Conservation (phyloP, 164 flowering plant genomes). For the Nelumbo lutea region DNA sequence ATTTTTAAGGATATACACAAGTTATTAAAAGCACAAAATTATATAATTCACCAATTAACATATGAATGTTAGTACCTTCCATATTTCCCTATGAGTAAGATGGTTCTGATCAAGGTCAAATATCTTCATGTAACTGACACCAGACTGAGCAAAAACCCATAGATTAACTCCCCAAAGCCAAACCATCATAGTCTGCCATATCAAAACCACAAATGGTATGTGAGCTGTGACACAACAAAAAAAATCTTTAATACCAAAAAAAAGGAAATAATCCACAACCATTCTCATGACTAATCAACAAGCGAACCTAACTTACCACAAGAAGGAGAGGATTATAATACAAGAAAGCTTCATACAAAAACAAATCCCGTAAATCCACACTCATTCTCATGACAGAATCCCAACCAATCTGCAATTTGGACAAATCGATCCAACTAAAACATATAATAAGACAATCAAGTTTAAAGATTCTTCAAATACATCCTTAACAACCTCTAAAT, state of each 20-base stretch:
- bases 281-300: too few species aligned
- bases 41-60: not conserved
- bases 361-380: slow-evolving; percentile 73
- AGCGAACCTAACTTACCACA: slow-evolving; percentile 52
- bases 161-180: slow-evolving; percentile 98
- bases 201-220: slow-evolving; percentile 7
- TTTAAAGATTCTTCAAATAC: not conserved
- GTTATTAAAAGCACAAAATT: too few species aligned
- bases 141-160: slow-evolving; percentile 82
- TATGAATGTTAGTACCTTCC: slow-evolving; percentile 59
- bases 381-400: slow-evolving; percentile 98
- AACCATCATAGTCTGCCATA: slow-evolving; percentile 81
- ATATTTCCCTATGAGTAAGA: slow-evolving; percentile 85
- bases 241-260: slow-evolving; percentile 3
- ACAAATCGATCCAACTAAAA: not conserved
- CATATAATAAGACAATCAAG: not conserved
- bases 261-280: not conserved
- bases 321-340: slow-evolving; percentile 97
- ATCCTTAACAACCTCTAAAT: not conserved
- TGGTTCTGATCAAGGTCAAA: slow-evolving; percentile 88
- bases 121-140: slow-evolving; percentile 68
- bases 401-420: slow-evolving; percentile 73
- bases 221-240: not conserved
- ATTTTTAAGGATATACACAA: too few species aligned
- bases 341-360: slow-evolving; percentile 89